phyloP scores from a whole-genome alignment of 2,329 filamentous ascomycete genomes.

The Ilyonectria robusta region DNA sequence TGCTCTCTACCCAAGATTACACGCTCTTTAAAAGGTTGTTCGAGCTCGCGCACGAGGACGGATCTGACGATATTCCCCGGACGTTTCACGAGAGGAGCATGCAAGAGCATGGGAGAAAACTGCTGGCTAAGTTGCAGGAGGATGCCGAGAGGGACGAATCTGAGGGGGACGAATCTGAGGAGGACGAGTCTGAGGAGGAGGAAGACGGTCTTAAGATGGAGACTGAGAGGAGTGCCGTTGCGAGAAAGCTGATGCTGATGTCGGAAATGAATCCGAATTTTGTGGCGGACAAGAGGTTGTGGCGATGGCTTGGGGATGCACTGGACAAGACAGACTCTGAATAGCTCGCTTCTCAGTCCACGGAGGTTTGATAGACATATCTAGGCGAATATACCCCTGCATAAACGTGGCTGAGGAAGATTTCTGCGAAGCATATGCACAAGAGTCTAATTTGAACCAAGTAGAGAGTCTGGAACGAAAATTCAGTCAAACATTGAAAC shows the following conservation, averaged over 20 bases:
- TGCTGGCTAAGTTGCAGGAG: conserved; percentile 25
- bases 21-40: conserved; percentile 34
- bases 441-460: not conserved
- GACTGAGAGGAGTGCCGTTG: conserved; percentile 11
- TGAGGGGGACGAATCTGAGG: not conserved
- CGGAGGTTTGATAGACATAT: not conserved
- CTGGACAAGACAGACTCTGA: conserved; percentile 1
- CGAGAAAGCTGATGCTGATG: conserved; percentile 22
- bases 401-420: not conserved
- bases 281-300: conserved; percentile 13
- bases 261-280: conserved; percentile 19
- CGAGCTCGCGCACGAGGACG: conserved; percentile 28
- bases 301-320: conserved; percentile 17
- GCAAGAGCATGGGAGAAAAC: conserved; percentile 19
- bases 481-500: not conserved
- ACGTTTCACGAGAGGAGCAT: conserved; percentile 30
- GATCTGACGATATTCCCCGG: conserved; percentile 20
- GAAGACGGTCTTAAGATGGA: not conserved
- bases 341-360: not conserved
- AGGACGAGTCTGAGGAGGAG: no score
- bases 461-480: not conserved
- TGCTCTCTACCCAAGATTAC: conserved; percentile 42
- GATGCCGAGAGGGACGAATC: conserved; percentile 30
- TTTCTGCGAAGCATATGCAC: not conserved
- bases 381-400: not conserved